These are phyloP conservation scores for Alternaria longipes DNA, from an alignment of 2,329 filamentous ascomycete genomes.

Conservation along the genomic window DNA sequence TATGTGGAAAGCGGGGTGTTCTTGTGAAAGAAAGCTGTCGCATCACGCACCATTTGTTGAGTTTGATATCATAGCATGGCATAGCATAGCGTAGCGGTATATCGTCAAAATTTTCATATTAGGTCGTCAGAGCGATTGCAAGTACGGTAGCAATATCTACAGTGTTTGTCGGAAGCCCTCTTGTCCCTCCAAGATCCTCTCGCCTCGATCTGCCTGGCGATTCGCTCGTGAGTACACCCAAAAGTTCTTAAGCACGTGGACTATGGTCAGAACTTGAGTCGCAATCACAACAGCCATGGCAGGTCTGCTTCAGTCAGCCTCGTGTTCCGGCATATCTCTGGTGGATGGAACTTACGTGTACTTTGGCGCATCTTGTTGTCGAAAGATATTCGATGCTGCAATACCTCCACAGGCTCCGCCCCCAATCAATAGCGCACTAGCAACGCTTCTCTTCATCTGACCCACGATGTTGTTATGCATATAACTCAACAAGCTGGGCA, in stretches of 20 bases:
- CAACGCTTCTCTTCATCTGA: constrained; percentile 36
- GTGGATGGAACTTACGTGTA: constrained; percentile 13
- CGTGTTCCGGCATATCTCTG: background rate
- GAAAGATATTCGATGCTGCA: constrained; percentile 30
- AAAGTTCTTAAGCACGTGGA: constrained; percentile 20
- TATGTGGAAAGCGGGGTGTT: background rate
- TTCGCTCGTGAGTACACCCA: constrained; percentile 22
- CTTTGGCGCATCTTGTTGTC: constrained; percentile 31
- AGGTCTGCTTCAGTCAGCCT: background rate
- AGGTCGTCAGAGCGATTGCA: background rate
- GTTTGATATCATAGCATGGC: constrained; percentile 19
- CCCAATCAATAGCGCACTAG: constrained; percentile 34
- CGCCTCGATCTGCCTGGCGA: constrained; percentile 27
- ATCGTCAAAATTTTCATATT: background rate
- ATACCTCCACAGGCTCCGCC: constrained; percentile 32
- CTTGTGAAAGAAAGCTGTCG: background rate
- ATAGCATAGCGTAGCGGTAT: constrained; percentile 18
- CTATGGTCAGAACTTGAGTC: constrained; percentile 28
- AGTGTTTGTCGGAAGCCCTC: constrained; percentile 33
- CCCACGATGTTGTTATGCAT: constrained; percentile 41
- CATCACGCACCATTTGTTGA: constrained; percentile 8
- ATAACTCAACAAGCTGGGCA: constrained; percentile 27
- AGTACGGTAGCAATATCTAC: background rate
- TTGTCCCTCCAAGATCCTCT: constrained; percentile 28
- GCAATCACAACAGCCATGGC: constrained; percentile 31